Evolutionary conservation across 257 asterid genomes (phyloP).

Genomic region (Rehmannia glutinosa): DNA sequence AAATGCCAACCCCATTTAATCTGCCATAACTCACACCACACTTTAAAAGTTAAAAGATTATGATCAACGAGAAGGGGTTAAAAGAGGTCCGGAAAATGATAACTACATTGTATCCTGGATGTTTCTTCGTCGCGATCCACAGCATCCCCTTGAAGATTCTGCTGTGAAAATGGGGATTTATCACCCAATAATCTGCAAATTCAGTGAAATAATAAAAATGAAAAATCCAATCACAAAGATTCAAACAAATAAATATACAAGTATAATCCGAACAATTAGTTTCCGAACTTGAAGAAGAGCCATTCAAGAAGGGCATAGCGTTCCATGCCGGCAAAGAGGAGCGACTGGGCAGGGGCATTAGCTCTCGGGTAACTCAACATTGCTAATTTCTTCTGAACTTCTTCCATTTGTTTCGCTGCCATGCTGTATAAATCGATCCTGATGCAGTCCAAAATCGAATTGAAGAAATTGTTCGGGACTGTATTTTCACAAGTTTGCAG

Average conservation of each 20-base stretch:
- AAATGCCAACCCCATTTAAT: neutral
- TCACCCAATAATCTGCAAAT: slow-evolving; percentile 79
- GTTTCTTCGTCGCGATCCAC: slow-evolving; percentile 95
- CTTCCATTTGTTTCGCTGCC: slow-evolving; percentile 95
- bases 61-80: neutral
- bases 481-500: neutral
- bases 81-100: neutral
- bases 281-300: slow-evolving; percentile 84
- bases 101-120: slow-evolving; percentile 86
- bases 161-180: slow-evolving; percentile 95
- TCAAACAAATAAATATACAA: neutral
- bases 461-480: neutral
- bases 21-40: neutral
- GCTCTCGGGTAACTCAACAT: slow-evolving; percentile 73
- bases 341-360: slow-evolving; percentile 91
- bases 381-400: slow-evolving; percentile 73
- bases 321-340: slow-evolving; percentile 99
- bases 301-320: slow-evolving; percentile 98
- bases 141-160: slow-evolving; percentile 89
- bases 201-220: neutral
- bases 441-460: slow-evolving; percentile 3
- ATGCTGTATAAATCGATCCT: slow-evolving; percentile 20
- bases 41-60: neutral
- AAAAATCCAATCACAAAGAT: neutral
- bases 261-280: neutral